These are phyloP conservation scores for Hypericum androsaemum DNA, from an alignment of 345 rosid species.

Conservation along the genomic window DNA sequence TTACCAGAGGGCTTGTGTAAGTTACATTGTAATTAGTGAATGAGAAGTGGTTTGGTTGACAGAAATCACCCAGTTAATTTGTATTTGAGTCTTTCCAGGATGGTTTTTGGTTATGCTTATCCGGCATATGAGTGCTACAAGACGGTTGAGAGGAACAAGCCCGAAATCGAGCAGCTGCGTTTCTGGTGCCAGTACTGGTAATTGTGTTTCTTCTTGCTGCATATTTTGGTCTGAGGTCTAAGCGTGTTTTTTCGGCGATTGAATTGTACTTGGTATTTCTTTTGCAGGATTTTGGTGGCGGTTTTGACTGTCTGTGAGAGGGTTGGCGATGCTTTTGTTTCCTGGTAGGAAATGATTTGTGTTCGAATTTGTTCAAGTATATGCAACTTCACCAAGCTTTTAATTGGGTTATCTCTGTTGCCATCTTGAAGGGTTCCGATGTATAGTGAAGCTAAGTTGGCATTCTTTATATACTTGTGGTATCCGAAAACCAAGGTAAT, in stretches of 20 bases:
- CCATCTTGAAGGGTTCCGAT: constrained; percentile 60
- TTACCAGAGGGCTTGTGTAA: constrained; percentile 7
- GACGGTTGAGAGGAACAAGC: constrained; percentile 46
- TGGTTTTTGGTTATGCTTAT: constrained; percentile 52
- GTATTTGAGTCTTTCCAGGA: constrained; percentile 18
- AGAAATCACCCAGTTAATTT: not conserved
- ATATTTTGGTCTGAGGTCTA: not conserved
- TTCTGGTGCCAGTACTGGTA: constrained; percentile 69
- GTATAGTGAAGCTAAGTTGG: constrained; percentile 74
- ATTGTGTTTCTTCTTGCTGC: not conserved
- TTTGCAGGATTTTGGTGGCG: constrained; percentile 58
- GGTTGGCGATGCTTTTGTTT: constrained; percentile 50
- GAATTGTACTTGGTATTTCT: not conserved
- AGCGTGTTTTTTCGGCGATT: not conserved
- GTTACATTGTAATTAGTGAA: not conserved
- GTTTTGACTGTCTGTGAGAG: constrained; percentile 51
- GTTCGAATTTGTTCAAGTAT: not conserved
- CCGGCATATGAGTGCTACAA: constrained; percentile 64
- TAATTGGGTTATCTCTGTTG: constrained; percentile 6
- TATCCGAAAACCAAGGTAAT: constrained; percentile 71
- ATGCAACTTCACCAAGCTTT: not conserved
- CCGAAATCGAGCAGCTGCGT: constrained; percentile 50
- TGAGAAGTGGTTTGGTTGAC: not conserved
- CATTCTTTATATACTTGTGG: constrained; percentile 75
- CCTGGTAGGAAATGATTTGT: constrained; percentile 33